Percentiles rank a stretch among this genome's conserved stretches.
phyloP scores from a whole-genome alignment of 2,329 filamentous ascomycete genomes.

The Cladophialophora bantiana region DNA sequence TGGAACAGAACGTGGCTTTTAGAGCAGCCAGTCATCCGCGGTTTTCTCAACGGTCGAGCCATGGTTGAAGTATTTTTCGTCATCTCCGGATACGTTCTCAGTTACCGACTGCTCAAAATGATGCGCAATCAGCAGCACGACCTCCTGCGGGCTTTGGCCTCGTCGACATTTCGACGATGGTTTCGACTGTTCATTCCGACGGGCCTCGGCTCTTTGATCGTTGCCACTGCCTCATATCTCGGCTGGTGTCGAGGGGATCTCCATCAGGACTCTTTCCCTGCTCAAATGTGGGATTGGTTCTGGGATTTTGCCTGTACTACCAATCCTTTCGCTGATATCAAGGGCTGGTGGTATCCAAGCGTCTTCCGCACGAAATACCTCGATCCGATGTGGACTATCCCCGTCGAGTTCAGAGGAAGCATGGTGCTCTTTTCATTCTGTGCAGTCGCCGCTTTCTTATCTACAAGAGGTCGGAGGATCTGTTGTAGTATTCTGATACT shows the following conservation, averaged over 20 bases:
- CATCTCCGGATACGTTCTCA: conserved; percentile 57
- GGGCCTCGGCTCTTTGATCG: conserved; percentile 22
- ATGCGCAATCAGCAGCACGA: conserved; percentile 27
- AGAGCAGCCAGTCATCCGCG: conserved; percentile 26
- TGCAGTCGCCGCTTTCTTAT: conserved; percentile 23
- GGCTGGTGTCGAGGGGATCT: conserved; percentile 26
- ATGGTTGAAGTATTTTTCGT: conserved; percentile 57
- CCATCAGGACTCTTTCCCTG: conserved; percentile 14
- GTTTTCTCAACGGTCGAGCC: conserved; percentile 35
- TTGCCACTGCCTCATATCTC: conserved; percentile 17
- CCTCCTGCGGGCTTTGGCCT: conserved; percentile 35
- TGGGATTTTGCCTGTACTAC: conserved; percentile 28
- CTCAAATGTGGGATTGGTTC: conserved; percentile 35
- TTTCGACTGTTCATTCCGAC: conserved; percentile 45
- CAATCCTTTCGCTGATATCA: conserved; percentile 32
- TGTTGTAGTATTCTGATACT: conserved; percentile 19
- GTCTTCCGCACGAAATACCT: conserved; percentile 31
- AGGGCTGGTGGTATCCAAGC: conserved; percentile 25
- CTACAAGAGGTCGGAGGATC: conserved; percentile 16
- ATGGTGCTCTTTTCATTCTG: conserved; percentile 39
- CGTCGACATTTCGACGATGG: conserved; percentile 52
- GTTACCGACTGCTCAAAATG: conserved; percentile 48
- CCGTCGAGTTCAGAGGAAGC: conserved; percentile 55
- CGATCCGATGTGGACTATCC: conserved; percentile 51
- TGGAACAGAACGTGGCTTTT: conserved; percentile 31